Percentiles rank a stretch among this genome's conserved stretches.
These are phyloP conservation scores for Seiridium unicorne DNA, from an alignment of 2,329 filamentous ascomycete species.

Conservation along the genomic window DNA sequence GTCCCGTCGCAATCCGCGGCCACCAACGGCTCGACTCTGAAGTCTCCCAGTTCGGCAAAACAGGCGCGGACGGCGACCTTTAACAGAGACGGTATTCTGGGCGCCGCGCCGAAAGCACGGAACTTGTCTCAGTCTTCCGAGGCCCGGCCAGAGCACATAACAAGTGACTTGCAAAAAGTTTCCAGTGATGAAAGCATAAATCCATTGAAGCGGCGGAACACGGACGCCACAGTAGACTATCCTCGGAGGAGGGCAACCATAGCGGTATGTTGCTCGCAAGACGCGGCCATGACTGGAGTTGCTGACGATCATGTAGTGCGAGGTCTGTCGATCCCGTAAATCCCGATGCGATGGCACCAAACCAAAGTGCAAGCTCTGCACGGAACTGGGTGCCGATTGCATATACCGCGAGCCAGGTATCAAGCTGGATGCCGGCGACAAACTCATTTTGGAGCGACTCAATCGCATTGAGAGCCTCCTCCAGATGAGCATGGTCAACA, in stretches of 20 bases:
- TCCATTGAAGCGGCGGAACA: constrained; percentile 61
- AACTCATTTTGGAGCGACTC: constrained; percentile 77
- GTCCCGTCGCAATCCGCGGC: constrained; percentile 41
- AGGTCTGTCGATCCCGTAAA: constrained; percentile 78
- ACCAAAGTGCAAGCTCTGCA: constrained; percentile 82
- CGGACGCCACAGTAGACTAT: constrained; percentile 61
- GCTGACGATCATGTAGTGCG: constrained; percentile 49
- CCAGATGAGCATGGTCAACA: constrained; percentile 63
- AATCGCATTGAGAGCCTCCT: constrained; percentile 75
- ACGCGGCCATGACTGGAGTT: constrained; percentile 9
- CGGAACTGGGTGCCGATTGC: constrained; percentile 78
- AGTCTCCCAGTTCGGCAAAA: constrained; percentile 51
- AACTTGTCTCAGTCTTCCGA: constrained; percentile 56
- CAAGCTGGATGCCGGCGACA: constrained; percentile 84
- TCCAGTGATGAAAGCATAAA: constrained; percentile 46
- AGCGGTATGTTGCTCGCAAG: constrained; percentile 48
- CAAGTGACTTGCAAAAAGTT: constrained; percentile 44
- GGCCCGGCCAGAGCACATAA: constrained; percentile 38
- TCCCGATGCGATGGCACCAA: constrained; percentile 77
- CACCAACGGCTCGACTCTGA: constrained; percentile 43
- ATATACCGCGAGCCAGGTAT: constrained; percentile 83
- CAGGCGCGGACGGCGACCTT: constrained; percentile 47
- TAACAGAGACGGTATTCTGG: constrained; percentile 53
- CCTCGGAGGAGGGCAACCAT: constrained; percentile 64
- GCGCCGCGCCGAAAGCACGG: constrained; percentile 51